These are phyloP conservation scores for Silene uniflora DNA, from an alignment of 148 eudicot genomes.

Conservation along the genomic window DNA sequence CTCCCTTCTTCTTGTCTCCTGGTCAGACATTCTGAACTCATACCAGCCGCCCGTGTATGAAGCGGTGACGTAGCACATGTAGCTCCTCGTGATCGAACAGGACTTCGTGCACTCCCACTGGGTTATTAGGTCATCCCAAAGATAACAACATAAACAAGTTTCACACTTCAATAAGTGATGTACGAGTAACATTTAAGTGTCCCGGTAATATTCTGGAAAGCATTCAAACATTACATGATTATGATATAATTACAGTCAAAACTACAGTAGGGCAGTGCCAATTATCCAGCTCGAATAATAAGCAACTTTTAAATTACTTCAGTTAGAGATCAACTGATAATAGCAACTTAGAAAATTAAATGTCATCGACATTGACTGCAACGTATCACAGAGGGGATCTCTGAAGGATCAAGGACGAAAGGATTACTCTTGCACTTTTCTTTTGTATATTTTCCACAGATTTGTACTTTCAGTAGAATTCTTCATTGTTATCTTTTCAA, in stretches of 20 bases:
- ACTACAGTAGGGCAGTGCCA: background rate
- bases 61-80: constrained; percentile 61
- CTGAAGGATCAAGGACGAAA: too few species aligned
- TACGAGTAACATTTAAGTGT: background rate
- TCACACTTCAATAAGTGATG: constrained; percentile 5
- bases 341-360: background rate
- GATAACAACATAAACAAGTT: constrained; percentile 17
- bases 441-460: background rate
- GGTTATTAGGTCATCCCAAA: constrained; percentile 35
- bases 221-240: constrained; percentile 1
- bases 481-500: background rate
- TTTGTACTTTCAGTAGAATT: background rate
- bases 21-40: constrained; percentile 53
- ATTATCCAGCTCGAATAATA: constrained; percentile 1
- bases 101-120: constrained; percentile 55
- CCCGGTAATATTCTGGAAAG: constrained; percentile 3
- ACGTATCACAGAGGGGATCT: background rate
- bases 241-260: background rate
- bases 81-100: constrained; percentile 52
- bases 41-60: constrained; percentile 46
- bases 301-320: background rate
- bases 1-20: constrained; percentile 66
- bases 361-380: background rate
- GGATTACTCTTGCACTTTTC: too few species aligned
- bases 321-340: background rate